Percentiles rank a stretch among this genome's conserved stretches.
These are phyloP conservation scores for Chrysoporthe austroafricana DNA, from an alignment of 2,329 filamentous ascomycete genomes.

Conservation along the genomic window DNA sequence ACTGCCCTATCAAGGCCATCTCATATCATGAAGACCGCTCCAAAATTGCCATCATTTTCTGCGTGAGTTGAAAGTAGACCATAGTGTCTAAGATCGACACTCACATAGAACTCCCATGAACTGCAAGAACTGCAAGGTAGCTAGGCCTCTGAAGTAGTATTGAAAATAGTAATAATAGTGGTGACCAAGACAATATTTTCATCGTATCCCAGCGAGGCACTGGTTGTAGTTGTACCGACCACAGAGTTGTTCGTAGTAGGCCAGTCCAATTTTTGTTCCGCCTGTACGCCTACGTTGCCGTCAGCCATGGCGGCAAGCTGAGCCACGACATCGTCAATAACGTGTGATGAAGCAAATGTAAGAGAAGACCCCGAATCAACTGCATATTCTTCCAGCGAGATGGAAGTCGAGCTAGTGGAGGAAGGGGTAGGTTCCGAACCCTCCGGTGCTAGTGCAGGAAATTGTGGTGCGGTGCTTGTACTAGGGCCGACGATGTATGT, in stretches of 20 bases:
- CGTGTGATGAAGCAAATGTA: conserved; percentile 8
- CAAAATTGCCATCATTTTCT: neutral
- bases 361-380: neutral
- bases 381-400: neutral
- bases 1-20: neutral
- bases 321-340: conserved; percentile 19
- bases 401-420: neutral
- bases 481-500: conserved; percentile 23
- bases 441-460: conserved; percentile 11
- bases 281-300: conserved; percentile 9
- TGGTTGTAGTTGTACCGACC: conserved; percentile 2
- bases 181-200: conserved; percentile 24
- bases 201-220: conserved; percentile 11
- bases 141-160: conserved; percentile 3
- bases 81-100: neutral
- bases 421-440: neutral
- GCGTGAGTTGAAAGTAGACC: neutral
- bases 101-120: neutral
- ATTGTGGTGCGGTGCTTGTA: conserved; percentile 7
- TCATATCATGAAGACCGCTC: neutral
- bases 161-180: conserved; percentile 24
- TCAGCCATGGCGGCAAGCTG: conserved; percentile 15
- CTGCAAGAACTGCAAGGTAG: neutral
- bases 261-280: conserved; percentile 9
- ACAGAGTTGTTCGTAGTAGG: neutral